Percentiles rank a stretch among this genome's conserved stretches.
phyloP scores from a whole-genome alignment of 108 stramenopile genomes.

The Discostella stelligeroides region DNA sequence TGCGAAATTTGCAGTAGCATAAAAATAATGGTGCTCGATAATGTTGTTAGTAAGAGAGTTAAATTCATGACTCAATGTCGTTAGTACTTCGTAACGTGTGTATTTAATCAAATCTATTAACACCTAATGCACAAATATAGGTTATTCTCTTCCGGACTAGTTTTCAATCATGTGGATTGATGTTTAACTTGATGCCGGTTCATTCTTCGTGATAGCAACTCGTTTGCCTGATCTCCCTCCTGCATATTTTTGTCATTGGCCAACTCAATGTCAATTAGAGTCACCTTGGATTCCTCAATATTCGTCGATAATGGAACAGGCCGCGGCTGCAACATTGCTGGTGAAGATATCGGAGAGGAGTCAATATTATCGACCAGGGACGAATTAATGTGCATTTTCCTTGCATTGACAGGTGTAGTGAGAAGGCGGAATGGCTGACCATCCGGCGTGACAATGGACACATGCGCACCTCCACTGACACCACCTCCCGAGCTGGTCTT shows the following conservation, averaged over 20 bases:
- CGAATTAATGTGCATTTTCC: not conserved
- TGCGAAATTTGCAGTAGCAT: too few relatives aligned
- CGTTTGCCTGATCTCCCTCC: conserved; percentile 45
- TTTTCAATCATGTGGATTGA: too few relatives aligned
- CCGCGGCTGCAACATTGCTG: not conserved
- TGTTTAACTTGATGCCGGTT: conserved; percentile 15
- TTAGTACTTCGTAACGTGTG: too few relatives aligned
- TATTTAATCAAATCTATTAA: too few relatives aligned
- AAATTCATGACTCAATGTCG: too few relatives aligned
- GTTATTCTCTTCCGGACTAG: too few relatives aligned
- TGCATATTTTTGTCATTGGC: not conserved
- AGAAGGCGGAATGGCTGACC: conserved; percentile 10
- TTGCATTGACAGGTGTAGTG: conserved; percentile 1
- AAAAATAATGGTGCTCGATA: too few relatives aligned
- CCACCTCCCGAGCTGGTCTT: too few relatives aligned
- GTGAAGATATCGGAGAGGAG: not conserved
- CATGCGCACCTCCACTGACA: too few relatives aligned
- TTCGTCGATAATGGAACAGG: not conserved
- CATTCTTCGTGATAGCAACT: conserved; percentile 32
- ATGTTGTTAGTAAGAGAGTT: too few relatives aligned
- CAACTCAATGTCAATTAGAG: not conserved
- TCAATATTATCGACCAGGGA: not conserved
- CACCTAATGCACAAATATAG: too few relatives aligned
- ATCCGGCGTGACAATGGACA: conserved; percentile 44
- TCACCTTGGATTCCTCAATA: not conserved